These are phyloP conservation scores for Hydnomerulius pinastri DNA, from an alignment of 768 basidiomycete species.

Conservation along the genomic window DNA sequence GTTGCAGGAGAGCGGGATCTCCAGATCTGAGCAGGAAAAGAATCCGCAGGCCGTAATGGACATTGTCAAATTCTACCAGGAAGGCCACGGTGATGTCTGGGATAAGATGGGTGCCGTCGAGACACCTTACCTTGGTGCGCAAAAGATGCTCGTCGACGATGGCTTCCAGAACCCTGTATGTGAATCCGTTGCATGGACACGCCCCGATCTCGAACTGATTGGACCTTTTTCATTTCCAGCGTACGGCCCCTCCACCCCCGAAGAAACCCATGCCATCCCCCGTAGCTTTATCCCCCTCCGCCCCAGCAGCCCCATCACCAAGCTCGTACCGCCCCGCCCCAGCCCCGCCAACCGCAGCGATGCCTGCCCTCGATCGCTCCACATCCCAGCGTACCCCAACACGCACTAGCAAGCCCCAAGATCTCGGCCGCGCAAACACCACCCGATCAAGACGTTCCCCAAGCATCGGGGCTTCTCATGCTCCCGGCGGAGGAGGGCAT, in stretches of 20 bases:
- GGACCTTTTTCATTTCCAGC: conserved; percentile 26
- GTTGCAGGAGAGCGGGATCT: conserved; percentile 93
- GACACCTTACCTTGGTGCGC: conserved; percentile 19
- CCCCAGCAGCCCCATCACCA: conserved; percentile 43
- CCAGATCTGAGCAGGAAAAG: conserved; percentile 91
- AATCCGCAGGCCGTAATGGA: conserved; percentile 98
- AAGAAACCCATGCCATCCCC: conserved; percentile 39
- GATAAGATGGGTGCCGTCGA: conserved; percentile 76
- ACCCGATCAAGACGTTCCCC: conserved; percentile 63
- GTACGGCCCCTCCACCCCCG: conserved; percentile 42
- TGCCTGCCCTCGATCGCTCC: conserved; percentile 81
- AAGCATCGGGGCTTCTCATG: conserved; percentile 29
- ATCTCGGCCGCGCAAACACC: conserved; percentile 66
- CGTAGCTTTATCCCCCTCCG: conserved; percentile 26
- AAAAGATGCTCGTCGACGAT: conserved; percentile 44
- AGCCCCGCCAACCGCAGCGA: conserved; percentile 62
- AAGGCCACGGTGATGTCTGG: conserved; percentile 80
- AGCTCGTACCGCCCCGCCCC: conserved; percentile 70
- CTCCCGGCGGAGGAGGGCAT: conserved; percentile 30
- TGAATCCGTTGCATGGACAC: conserved; percentile 1
- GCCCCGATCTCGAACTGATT: not conserved
- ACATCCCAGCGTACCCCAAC: conserved; percentile 79
- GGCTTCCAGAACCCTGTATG: conserved; percentile 59
- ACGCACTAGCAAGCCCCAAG: conserved; percentile 46
- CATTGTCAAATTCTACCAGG: conserved; percentile 98